Percentiles rank a stretch among this genome's conserved stretches.
phyloP scores from a whole-genome alignment of 352 stramenopile species.

The Phytophthora hybrid region DNA sequence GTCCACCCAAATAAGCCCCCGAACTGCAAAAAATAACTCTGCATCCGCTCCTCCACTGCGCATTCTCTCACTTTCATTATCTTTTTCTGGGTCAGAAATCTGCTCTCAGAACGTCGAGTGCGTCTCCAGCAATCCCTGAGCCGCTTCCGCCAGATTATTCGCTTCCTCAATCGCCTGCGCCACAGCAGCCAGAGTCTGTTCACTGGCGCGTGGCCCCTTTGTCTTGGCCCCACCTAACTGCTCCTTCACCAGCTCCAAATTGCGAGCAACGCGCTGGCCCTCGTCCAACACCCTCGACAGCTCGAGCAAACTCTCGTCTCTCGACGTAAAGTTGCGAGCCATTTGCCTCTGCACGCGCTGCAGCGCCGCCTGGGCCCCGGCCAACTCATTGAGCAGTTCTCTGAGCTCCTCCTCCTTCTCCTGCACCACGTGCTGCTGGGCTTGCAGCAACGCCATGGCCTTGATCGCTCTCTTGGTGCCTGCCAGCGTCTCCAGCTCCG shows the following conservation, averaged over 20 bases:
- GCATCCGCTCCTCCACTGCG: not conserved
- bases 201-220: conserved; percentile 18
- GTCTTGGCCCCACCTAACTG: conserved; percentile 44
- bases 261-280: conserved; percentile 42
- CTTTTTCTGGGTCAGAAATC: no score
- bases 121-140: conserved; percentile 41
- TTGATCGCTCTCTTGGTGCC: conserved; percentile 51
- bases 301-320: conserved; percentile 60
- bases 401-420: conserved; percentile 76
- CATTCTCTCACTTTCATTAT: no score
- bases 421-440: conserved; percentile 62
- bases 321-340: conserved; percentile 56
- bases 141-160: conserved; percentile 25
- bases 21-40: conserved; percentile 21
- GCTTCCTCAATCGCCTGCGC: conserved; percentile 41
- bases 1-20: conserved; percentile 12
- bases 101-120: conserved; percentile 31
- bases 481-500: conserved; percentile 28
- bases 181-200: conserved; percentile 39
- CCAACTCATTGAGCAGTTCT: conserved; percentile 70
- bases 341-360: conserved; percentile 55
- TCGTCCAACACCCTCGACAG: conserved; percentile 55
- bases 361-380: conserved; percentile 41
- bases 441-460: conserved; percentile 75
- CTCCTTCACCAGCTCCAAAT: conserved; percentile 60